Base-by-base conservation (phyloP, 306 rosid species). In the Bauhinia variegata region DNA sequence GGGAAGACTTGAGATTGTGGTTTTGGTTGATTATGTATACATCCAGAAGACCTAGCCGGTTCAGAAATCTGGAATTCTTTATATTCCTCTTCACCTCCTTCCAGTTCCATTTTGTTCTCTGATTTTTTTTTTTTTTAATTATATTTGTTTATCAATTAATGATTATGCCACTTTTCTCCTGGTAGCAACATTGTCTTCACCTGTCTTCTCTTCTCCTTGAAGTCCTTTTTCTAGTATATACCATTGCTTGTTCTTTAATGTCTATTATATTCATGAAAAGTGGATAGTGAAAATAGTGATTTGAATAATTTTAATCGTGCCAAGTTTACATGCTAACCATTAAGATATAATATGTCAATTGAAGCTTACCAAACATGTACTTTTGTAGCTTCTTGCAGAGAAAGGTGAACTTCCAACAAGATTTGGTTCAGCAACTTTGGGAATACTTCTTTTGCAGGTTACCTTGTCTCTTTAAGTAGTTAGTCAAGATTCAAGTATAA, bases 351-450 rank as follows among this genome's bases (percentile, higher is more conserved):
- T 60, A 54, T 54, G 73, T 60, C 53, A 66, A 62, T 54, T 63
- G 60, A 54, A 57, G 59, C 76, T 82, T 65, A 77, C 64, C 68
- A 67, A 80, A 67, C 75, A 63, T 74, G 74, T 80, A 50, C 71
- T 52, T 71, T 47, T 70, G 68, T 86, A 95, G 99, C 87, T 95
- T 75, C 97, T 95, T 86, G 97, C 97, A 83, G 99, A 95, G 81
- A 95, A 75, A 88, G 99, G 99, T 8, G 99, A 95, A 78, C 99
- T 95, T 53, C 95, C 99, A 41, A 95, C 99, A 68, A 88, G 95
- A 81, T 85, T 90, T 71, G 99, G 99, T 56, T 90, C 99, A 4
- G 99, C 99, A 79, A 95, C 99, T 55, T 75, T 95, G 71, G 99
- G 99, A 71, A 85, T 95, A 78, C 96, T 95, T 78, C 96, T 90